Percentiles rank a stretch among this genome's conserved stretches.
These are phyloP conservation scores for Skeletonema tropicum DNA, from an alignment of 108 stramenopile genomes.

Conservation along the genomic window DNA sequence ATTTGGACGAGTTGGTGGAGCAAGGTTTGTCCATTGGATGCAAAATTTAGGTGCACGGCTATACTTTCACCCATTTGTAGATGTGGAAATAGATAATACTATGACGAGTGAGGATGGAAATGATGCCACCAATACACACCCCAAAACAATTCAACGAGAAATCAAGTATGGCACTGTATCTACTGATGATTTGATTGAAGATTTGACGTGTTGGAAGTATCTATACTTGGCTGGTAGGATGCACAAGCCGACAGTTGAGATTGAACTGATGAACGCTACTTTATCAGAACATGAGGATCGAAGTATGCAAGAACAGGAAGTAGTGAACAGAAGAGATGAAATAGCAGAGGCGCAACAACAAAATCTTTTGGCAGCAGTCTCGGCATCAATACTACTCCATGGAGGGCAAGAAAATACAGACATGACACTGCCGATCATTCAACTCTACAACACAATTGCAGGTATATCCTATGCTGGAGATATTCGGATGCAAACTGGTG, in stretches of 20 bases:
- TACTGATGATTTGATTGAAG: slow-evolving; percentile 55
- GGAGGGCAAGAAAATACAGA: slow-evolving; percentile 6
- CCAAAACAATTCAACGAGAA: slow-evolving; percentile 21
- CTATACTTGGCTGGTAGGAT: slow-evolving; percentile 83
- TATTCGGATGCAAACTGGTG: slow-evolving; percentile 82
- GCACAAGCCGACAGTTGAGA: slow-evolving; percentile 79
- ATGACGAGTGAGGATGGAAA: not conserved
- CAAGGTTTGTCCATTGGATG: slow-evolving; percentile 36
- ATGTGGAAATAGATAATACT: slow-evolving; percentile 8
- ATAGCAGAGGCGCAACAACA: slow-evolving; percentile 48
- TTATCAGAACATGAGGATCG: not conserved
- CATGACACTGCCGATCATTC: slow-evolving; percentile 17
- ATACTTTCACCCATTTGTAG: slow-evolving; percentile 61
- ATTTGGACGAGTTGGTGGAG: slow-evolving; percentile 35
- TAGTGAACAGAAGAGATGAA: slow-evolving; percentile 26
- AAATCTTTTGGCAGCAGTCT: slow-evolving; percentile 70
- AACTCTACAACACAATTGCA: slow-evolving; percentile 63
- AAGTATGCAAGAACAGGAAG: slow-evolving; percentile 8
- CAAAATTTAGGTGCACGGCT: slow-evolving; percentile 53
- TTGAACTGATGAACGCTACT: slow-evolving; percentile 10
- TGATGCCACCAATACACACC: not conserved
- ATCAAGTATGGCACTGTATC: slow-evolving; percentile 86
- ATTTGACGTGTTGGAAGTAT: slow-evolving; percentile 74
- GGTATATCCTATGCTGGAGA: slow-evolving; percentile 83
- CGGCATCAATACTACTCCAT: slow-evolving; percentile 66